These are phyloP conservation scores for Acanthamoeba sp. DNA, from an alignment of 208 protist genomes.

Conservation along the genomic window DNA sequence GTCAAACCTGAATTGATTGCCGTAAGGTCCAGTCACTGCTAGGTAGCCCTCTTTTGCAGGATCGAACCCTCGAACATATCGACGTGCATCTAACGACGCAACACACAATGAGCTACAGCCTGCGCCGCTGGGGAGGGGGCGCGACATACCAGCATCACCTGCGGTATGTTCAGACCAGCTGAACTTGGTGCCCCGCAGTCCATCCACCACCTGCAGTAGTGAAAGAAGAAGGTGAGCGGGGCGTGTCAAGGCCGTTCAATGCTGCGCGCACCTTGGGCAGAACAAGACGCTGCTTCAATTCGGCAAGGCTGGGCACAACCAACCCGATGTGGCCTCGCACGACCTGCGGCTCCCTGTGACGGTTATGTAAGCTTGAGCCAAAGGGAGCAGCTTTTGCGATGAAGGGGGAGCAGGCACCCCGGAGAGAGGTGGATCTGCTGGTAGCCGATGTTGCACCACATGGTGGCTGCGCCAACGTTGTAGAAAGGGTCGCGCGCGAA, in stretches of 20 bases:
- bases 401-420: background rate
- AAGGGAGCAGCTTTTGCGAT: background rate
- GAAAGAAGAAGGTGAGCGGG: too few species aligned
- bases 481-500: conserved; percentile 30
- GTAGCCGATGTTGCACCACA: conserved; percentile 58
- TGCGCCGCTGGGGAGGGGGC: too few species aligned
- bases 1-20: background rate
- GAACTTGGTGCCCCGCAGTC: conserved; percentile 7
- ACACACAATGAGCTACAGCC: background rate
- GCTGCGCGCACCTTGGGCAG: background rate
- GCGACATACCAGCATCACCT: background rate
- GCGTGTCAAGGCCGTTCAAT: background rate
- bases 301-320: background rate
- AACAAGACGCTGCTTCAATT: background rate
- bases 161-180: background rate
- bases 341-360: background rate
- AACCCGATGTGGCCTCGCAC: conserved; percentile 55
- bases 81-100: background rate
- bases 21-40: conserved; percentile 17
- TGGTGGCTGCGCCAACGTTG: conserved; percentile 35
- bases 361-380: background rate
- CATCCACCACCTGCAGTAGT: background rate
- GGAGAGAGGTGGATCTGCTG: conserved; percentile 58
- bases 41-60: conserved; percentile 35
- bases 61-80: conserved; percentile 8